Conservation (phyloP, 2,329 filamentous ascomycete species). For the Colletotrichum viniferum region DNA sequence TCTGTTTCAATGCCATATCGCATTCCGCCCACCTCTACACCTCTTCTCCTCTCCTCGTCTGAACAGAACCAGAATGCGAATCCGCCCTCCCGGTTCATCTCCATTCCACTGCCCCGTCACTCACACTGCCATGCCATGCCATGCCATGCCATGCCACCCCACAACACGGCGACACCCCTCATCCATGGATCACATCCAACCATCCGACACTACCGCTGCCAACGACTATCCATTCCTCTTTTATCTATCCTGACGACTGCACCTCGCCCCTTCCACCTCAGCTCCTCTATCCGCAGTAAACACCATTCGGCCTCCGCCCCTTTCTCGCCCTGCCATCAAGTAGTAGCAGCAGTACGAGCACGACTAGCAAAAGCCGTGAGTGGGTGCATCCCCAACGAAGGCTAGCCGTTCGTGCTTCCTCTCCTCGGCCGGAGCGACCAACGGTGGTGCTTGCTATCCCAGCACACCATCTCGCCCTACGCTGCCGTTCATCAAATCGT, state of each 20-base stretch:
- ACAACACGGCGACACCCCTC: background rate
- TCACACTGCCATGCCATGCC: background rate
- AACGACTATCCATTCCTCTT: background rate
- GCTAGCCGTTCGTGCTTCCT: background rate
- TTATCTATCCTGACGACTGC: background rate
- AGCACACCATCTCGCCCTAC: background rate
- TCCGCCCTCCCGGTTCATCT: background rate
- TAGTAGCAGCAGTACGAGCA: background rate
- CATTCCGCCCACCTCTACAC: background rate
- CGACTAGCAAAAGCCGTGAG: background rate
- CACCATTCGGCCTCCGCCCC: background rate
- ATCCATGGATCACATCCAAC: background rate
- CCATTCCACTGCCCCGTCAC: background rate
- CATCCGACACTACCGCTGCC: background rate
- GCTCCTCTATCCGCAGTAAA: background rate
- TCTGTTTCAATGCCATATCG: background rate
- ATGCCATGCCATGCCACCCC: background rate
- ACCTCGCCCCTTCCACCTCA: background rate
- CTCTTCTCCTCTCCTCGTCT: background rate
- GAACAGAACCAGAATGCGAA: background rate
- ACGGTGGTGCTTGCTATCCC: background rate
- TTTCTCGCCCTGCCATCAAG: background rate
- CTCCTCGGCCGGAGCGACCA: background rate
- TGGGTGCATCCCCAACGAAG: background rate
- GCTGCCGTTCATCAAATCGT: background rate